phyloP scores from a whole-genome alignment of 176 grass and related monocot genomes.

The Cenchrus purpureus region DNA sequence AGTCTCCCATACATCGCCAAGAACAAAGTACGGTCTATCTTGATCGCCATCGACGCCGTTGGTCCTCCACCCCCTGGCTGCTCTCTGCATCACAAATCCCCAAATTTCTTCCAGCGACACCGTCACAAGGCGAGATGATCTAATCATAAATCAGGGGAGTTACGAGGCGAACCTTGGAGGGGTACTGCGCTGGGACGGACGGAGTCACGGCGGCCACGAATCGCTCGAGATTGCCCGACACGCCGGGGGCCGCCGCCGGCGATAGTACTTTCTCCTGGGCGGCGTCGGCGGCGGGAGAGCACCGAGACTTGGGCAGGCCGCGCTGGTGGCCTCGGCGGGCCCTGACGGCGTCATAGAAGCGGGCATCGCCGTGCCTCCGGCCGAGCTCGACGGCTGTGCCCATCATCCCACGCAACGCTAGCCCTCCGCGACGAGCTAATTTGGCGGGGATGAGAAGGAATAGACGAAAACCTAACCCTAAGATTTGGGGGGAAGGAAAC shows the following conservation, averaged over 20 bases:
- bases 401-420: constrained; percentile 34
- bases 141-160: neutral
- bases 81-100: constrained; percentile 35
- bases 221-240: constrained; percentile 43
- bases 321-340: constrained; percentile 38
- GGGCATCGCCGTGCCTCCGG: constrained; percentile 31
- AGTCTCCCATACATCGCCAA: constrained; percentile 52
- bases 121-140: neutral
- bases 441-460: constrained; percentile 22
- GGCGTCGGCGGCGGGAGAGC: neutral
- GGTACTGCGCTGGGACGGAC: constrained; percentile 40
- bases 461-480: constrained; percentile 47
- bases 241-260: neutral
- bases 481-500: constrained; percentile 32
- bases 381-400: constrained; percentile 45
- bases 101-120: constrained; percentile 11
- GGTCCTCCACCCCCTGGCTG: constrained; percentile 8
- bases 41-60: neutral
- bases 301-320: constrained; percentile 20
- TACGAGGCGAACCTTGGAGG: constrained; percentile 37
- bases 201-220: constrained; percentile 52
- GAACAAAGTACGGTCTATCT: constrained; percentile 38
- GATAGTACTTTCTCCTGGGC: constrained; percentile 15
- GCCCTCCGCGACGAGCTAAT: constrained; percentile 16
- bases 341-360: constrained; percentile 45